Conservation (phyloP, 164 flowering plant genomes). For the Magnolia officinalis region DNA sequence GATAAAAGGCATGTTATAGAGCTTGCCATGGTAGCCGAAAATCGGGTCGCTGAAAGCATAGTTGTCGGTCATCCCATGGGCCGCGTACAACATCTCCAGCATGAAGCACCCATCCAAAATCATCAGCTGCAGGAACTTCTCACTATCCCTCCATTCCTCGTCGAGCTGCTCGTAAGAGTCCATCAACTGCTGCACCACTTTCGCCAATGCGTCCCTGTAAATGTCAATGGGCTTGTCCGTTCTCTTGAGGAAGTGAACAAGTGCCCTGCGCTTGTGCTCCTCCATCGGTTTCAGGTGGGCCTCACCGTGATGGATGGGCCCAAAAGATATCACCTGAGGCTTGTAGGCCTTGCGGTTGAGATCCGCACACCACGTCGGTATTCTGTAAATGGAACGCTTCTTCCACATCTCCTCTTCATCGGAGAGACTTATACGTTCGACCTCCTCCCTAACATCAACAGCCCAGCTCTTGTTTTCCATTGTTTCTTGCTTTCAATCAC, state of each 20-base stretch:
- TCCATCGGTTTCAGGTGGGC: conserved; percentile 36
- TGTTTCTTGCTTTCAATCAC: background rate
- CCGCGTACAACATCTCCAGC: conserved; percentile 39
- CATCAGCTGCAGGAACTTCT: conserved; percentile 39
- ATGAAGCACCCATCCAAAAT: conserved; percentile 52
- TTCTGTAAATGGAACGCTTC: conserved; percentile 23
- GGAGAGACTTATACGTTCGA: background rate
- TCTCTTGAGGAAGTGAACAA: conserved; percentile 42
- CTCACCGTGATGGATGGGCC: conserved; percentile 47
- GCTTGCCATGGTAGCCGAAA: conserved; percentile 51
- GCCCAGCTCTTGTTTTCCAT: conserved; percentile 15
- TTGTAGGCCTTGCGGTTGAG: conserved; percentile 26
- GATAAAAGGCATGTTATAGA: conserved; percentile 40
- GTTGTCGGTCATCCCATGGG: conserved; percentile 18
- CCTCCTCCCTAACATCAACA: conserved; percentile 12
- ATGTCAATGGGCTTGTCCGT: conserved; percentile 25
- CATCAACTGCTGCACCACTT: conserved; percentile 17
- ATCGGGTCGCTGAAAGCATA: conserved; percentile 52
- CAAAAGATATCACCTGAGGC: conserved; percentile 45
- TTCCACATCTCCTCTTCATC: conserved; percentile 22
- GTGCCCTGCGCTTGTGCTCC: conserved; percentile 50
- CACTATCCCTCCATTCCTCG: conserved; percentile 23
- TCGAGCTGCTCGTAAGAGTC: conserved; percentile 35
- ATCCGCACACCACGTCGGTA: conserved; percentile 15
- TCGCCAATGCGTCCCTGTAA: conserved; percentile 21